Base-by-base conservation (phyloP, 2,329 filamentous ascomycete genomes). In the Trichoderma sp. region DNA sequence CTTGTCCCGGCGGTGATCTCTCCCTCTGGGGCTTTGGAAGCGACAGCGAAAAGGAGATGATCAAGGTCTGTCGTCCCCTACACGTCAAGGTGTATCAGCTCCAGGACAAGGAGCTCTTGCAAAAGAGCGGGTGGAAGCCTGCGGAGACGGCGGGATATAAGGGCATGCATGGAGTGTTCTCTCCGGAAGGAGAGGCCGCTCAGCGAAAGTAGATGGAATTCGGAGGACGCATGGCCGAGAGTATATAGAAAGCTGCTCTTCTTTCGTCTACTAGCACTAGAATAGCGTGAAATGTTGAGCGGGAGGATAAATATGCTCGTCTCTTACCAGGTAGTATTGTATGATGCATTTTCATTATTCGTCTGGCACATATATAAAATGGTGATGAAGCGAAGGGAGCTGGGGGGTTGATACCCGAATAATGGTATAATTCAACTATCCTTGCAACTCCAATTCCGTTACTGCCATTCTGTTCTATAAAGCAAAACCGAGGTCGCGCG, bases 21-120 rank as follows among this genome's bases (percentile, higher is more conserved):
- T 93, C 90, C 1, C 83, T 87, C n/a, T 95, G 92, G 91, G 92
- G 91, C 0, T 96, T 93, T 83, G 89, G 90, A 14, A 87, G 85
- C 54, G 86, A 85, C 58, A 90, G 87, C 78, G 87, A 88, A 71
- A 85, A 89, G 74, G 89, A 89, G 65, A 93, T 92, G 86, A 78
- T 86, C 73, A 87, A 87, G 69, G 91, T 88, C 71, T 93, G 91
- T 78, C 86, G 92, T 8, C 91, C 91, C 1, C 84, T 96, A 6
- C 89, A 88, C 59, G 90, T 95, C 0, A 88, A 94, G 73, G 89
- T 96, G 0, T 94, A 88, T 77, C 83, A 83, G 69, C 78, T 95
- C 16, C 79, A 82, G 32, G 86, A 90, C 73, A 77, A 80, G 59
- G 75, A 76, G 2, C 73, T 90, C 0, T 75, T 92, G 61, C 75